Percentiles rank a stretch among this genome's conserved stretches.
Conservation (phyloP, 495 filamentous ascomycete genomes). For the Lophium mytilinum region DNA sequence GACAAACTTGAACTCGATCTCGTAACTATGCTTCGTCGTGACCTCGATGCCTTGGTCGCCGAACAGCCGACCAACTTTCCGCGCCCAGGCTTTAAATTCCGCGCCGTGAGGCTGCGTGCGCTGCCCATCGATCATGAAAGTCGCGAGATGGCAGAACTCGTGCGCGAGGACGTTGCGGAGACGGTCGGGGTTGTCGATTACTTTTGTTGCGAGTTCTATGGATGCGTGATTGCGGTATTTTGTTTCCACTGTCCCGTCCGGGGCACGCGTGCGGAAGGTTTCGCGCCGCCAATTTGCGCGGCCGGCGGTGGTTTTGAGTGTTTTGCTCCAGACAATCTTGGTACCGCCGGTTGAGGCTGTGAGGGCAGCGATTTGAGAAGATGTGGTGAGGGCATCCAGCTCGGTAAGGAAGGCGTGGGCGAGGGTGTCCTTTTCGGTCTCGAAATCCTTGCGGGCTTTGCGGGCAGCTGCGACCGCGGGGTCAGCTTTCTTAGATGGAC, state of each 20-base stretch:
- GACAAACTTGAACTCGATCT: slow-evolving; percentile 82
- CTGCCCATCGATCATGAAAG: slow-evolving; percentile 68
- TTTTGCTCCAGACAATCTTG: slow-evolving; percentile 74
- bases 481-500: slow-evolving; percentile 29
- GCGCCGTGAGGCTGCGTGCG: slow-evolving; percentile 67
- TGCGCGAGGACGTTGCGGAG: slow-evolving; percentile 83
- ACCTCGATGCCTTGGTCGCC: slow-evolving; percentile 54
- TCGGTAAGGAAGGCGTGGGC: slow-evolving; percentile 61
- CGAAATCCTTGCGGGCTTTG: slow-evolving; percentile 55
- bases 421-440: slow-evolving; percentile 53
- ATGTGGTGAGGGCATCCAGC: slow-evolving; percentile 61
- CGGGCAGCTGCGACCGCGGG: slow-evolving; percentile 10
- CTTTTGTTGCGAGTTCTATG: slow-evolving; percentile 83
- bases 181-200: slow-evolving; percentile 63
- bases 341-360: slow-evolving; percentile 66
- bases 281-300: slow-evolving; percentile 73
- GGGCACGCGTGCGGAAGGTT: slow-evolving; percentile 32
- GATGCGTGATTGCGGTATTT: slow-evolving; percentile 54
- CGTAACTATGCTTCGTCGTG: slow-evolving; percentile 79
- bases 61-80: slow-evolving; percentile 41
- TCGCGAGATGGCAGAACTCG: slow-evolving; percentile 90
- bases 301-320: slow-evolving; percentile 78
- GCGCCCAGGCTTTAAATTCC: slow-evolving; percentile 70
- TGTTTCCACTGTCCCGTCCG: slow-evolving; percentile 18
- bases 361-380: slow-evolving; percentile 51